Conservation (phyloP, 768 basidiomycete genomes). For the Ephemerocybe angulata region DNA sequence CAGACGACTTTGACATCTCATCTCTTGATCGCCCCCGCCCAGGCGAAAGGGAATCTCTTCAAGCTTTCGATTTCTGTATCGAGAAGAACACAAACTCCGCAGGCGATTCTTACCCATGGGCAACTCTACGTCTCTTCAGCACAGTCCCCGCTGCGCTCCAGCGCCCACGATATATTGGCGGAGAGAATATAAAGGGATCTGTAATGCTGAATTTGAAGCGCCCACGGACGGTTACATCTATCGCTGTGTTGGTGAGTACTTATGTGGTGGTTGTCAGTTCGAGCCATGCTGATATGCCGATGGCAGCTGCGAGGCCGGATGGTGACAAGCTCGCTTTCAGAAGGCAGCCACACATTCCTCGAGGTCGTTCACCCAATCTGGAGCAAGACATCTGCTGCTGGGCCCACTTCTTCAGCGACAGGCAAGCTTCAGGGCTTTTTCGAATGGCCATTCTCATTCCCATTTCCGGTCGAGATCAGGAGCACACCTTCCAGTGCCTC, state of each 20-base stretch:
- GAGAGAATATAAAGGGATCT: constrained; percentile 3
- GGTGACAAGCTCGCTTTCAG: constrained; percentile 16
- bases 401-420: neutral
- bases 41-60: neutral
- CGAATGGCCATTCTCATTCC: constrained; percentile 30
- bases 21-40: neutral
- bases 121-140: neutral
- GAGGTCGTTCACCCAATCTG: constrained; percentile 19
- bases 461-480: constrained; percentile 28
- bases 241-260: constrained; percentile 1
- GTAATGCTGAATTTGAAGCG: neutral
- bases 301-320: constrained; percentile 25
- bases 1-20: neutral
- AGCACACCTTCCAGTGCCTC: no score
- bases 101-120: neutral
- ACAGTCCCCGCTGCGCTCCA: neutral
- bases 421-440: constrained; percentile 25
- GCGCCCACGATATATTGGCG: constrained; percentile 4
- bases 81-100: neutral
- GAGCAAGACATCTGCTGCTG: constrained; percentile 8
- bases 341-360: constrained; percentile 20
- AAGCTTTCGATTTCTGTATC: neutral
- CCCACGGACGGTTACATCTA: neutral
- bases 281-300: no score
- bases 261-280: no score